Evolutionary conservation across 495 filamentous ascomycete species (phyloP).

Genomic region (Podospora bellae-mahoneyi): DNA sequence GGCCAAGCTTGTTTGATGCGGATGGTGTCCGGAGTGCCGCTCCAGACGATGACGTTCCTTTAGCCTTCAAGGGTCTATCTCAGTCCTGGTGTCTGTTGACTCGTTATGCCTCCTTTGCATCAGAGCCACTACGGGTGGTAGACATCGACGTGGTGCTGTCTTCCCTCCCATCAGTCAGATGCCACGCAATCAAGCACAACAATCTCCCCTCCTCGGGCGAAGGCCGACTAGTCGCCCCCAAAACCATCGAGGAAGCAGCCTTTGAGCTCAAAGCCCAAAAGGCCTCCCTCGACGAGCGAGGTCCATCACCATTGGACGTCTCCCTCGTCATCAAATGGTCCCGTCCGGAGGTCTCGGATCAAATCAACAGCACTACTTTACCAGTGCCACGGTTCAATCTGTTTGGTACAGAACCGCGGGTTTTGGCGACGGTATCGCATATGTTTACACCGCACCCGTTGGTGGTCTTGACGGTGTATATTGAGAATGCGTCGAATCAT

Average conservation of each 20-base stretch:
- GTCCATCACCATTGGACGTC: slow-evolving; percentile 66
- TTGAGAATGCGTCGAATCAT: slow-evolving; percentile 93
- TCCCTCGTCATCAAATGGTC: slow-evolving; percentile 74
- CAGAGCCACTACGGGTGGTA: slow-evolving; percentile 65
- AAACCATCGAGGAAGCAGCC: slow-evolving; percentile 63
- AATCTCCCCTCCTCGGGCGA: slow-evolving; percentile 27
- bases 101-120: slow-evolving; percentile 67
- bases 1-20: slow-evolving; percentile 78
- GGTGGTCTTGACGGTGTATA: slow-evolving; percentile 23
- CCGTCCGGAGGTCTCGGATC: slow-evolving; percentile 35
- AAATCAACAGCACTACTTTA: slow-evolving; percentile 55
- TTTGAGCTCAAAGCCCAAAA: slow-evolving; percentile 74
- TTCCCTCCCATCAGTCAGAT: slow-evolving; percentile 46
- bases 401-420: slow-evolving; percentile 80
- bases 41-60: slow-evolving; percentile 11
- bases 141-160: slow-evolving; percentile 58
- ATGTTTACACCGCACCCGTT: slow-evolving; percentile 10
- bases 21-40: slow-evolving; percentile 32
- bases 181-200: slow-evolving; percentile 33
- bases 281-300: slow-evolving; percentile 71
- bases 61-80: slow-evolving; percentile 55
- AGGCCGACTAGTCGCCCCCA: slow-evolving; percentile 46
- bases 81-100: slow-evolving; percentile 79
- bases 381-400: slow-evolving; percentile 74
- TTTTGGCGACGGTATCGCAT: slow-evolving; percentile 63